Base-by-base conservation (phyloP, 148 eudicot genomes). In the Vaccinium darrowii region DNA sequence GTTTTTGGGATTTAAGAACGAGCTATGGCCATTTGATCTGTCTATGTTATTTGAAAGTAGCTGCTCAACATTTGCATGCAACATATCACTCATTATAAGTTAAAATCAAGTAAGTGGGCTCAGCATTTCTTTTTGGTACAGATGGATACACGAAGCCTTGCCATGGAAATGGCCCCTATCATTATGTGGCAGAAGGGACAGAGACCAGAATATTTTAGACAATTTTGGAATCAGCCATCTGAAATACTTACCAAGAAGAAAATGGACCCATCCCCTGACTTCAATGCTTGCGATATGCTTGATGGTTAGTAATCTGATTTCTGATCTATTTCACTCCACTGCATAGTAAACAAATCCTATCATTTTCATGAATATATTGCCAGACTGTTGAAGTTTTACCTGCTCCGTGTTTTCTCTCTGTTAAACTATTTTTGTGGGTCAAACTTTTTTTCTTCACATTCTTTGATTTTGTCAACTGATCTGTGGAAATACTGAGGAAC, bases 121-220 rank as follows among this genome's bases (percentile, higher is more conserved):
- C 27, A 74, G 58, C 49, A 71, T 43, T 79, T 84, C 12, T 82
- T 52, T 43, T 88, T 76, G 33, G 71, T 85, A 76, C 90, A 96
- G 98, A 96, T 96, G 99, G 98, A 90, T 86, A 91, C 95, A 83
- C 92, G 91, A 88, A 92, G 94, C 87, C 94, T 96, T 84, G 92
- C 98, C 6, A 92, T 91, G 91, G 97, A 96, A 88, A 88, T 96
- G 93, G 98, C 98, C 16, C 97, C 97, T 23, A 91, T 94, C 54
- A 87, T 96, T 30, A 92, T 94, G 90, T 94, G 98, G 99, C 93
- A 91, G 87, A 86, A 89, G 86, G 98, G 91, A 49, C 87, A 86
- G 79, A 91, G 93, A 84, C 98, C 97, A 12, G 97, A 93, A 83
- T 73, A 81, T 23, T 92, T 91, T 84, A 88, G 87, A 82, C 95